A percentile compares a stretch with the other conserved stretches of the same genome.
Conservation (phyloP, 306 rosid genomes). For the Chamaecrista fasciculata region DNA sequence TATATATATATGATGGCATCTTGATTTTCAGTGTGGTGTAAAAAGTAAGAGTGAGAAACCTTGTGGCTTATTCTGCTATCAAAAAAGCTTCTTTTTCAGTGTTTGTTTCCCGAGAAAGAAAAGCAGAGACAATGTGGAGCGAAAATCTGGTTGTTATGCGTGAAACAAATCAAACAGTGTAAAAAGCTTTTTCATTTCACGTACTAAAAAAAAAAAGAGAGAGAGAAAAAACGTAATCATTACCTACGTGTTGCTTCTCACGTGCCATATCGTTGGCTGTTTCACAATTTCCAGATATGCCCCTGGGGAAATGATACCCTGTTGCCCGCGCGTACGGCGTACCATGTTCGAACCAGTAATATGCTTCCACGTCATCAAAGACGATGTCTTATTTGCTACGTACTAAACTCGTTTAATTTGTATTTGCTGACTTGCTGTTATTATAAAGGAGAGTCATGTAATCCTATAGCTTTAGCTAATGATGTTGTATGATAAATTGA, state of each 20-base stretch:
- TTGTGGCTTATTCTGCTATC: not conserved
- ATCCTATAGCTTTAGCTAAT: too few relatives aligned
- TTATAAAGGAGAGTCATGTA: too few relatives aligned
- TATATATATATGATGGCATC: too few relatives aligned
- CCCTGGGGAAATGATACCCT: not conserved
- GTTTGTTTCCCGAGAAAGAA: constrained; percentile 23
- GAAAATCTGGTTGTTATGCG: too few relatives aligned
- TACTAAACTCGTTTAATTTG: too few relatives aligned
- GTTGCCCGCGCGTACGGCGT: not conserved
- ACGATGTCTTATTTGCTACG: not conserved
- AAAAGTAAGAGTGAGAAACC: not conserved
- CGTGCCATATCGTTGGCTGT: constrained; percentile 18
- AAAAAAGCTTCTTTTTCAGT: not conserved
- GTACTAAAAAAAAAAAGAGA: not conserved
- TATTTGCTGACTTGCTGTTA: too few relatives aligned
- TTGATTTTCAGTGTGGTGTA: too few relatives aligned
- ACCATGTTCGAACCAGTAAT: not conserved
- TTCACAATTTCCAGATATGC: constrained; percentile 27
- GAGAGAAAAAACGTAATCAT: constrained; percentile 7
- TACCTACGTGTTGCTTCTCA: too few relatives aligned
- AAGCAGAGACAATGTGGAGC: constrained; percentile 32
- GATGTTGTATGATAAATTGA: too few relatives aligned
- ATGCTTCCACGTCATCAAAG: not conserved
- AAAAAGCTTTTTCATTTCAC: constrained; percentile 2
- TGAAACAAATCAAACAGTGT: not conserved